A percentile compares a stretch with the other conserved stretches of the same genome.
phyloP scores from a whole-genome alignment of 2,329 filamentous ascomycete species.

The Didymella sp. region DNA sequence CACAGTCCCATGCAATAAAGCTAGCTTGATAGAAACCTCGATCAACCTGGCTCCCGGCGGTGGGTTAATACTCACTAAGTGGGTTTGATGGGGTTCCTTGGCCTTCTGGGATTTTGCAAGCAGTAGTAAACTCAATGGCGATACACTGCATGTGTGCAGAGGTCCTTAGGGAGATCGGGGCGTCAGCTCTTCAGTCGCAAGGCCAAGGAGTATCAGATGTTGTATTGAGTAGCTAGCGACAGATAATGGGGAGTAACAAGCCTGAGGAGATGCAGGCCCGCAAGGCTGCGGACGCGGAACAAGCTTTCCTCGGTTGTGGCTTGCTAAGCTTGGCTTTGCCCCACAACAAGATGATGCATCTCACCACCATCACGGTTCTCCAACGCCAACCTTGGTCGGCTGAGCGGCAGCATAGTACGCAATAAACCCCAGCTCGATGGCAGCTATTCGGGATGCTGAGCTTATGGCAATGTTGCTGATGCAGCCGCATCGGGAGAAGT shows the following conservation, averaged over 20 bases:
- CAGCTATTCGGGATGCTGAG: background rate
- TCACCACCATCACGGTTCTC: conserved; percentile 10
- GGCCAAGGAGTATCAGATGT: background rate
- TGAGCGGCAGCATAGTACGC: background rate
- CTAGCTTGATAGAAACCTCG: too few species aligned
- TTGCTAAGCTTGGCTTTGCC: conserved; percentile 12
- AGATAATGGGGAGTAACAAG: background rate
- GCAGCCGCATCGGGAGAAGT: conserved; percentile 7
- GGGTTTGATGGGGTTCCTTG: too few species aligned
- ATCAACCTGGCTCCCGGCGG: too few species aligned
- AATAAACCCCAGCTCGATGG: background rate
- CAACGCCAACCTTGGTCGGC: background rate
- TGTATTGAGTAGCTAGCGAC: background rate
- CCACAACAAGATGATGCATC: conserved; percentile 1
- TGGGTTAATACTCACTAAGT: too few species aligned
- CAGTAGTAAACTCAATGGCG: too few species aligned
- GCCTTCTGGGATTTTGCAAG: too few species aligned
- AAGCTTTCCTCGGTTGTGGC: conserved; percentile 17
- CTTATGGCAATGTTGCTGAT: background rate
- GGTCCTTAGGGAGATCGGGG: background rate
- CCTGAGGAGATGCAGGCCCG: background rate
- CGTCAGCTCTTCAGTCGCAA: background rate
- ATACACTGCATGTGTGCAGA: background rate
- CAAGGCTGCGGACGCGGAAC: background rate
- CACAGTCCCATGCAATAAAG: too few species aligned